Evolutionary conservation across 2,329 filamentous ascomycete genomes (phyloP).

Genomic region (Hymenoscyphus repandus): DNA sequence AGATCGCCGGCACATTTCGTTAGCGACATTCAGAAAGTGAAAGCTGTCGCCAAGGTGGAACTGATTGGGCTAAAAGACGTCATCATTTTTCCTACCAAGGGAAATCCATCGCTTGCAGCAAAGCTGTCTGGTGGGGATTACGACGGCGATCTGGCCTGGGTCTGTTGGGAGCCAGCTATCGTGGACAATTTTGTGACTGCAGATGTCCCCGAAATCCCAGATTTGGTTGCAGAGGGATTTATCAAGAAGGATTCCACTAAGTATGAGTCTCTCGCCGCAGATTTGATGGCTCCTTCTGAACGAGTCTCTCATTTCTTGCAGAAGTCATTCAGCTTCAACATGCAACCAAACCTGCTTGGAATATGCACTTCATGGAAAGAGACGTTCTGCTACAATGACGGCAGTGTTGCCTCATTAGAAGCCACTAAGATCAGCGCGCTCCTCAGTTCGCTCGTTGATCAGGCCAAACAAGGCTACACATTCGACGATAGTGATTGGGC

Average conservation of each 20-base stretch:
- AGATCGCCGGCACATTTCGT: conserved; percentile 64
- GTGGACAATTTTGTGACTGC: conserved; percentile 64
- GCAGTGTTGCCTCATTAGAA: conserved; percentile 40
- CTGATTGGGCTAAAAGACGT: conserved; percentile 70
- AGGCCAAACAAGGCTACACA: conserved; percentile 48
- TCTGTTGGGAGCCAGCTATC: conserved; percentile 66
- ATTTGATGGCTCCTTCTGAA: not conserved
- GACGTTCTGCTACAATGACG: conserved; percentile 53
- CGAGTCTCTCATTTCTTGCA: conserved; percentile 41
- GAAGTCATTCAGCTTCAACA: conserved; percentile 52
- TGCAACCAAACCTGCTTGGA: conserved; percentile 54
- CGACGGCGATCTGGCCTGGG: conserved; percentile 73
- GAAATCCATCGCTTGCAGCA: conserved; percentile 57
- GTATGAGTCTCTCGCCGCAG: conserved; percentile 23
- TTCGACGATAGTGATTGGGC: conserved; percentile 42
- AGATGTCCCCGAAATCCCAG: conserved; percentile 38
- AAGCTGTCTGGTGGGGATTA: conserved; percentile 77
- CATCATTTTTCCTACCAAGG: conserved; percentile 67
- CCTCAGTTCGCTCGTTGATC: conserved; percentile 51
- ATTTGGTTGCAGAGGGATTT: conserved; percentile 43
- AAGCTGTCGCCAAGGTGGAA: conserved; percentile 50
- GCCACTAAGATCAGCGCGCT: conserved; percentile 48
- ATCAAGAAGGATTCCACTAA: conserved; percentile 44
- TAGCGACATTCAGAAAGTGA: conserved; percentile 69
- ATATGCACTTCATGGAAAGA: conserved; percentile 61